These are phyloP conservation scores for Cymodocea nodosa DNA, from an alignment of 116 monocot genomes.

Conservation along the genomic window DNA sequence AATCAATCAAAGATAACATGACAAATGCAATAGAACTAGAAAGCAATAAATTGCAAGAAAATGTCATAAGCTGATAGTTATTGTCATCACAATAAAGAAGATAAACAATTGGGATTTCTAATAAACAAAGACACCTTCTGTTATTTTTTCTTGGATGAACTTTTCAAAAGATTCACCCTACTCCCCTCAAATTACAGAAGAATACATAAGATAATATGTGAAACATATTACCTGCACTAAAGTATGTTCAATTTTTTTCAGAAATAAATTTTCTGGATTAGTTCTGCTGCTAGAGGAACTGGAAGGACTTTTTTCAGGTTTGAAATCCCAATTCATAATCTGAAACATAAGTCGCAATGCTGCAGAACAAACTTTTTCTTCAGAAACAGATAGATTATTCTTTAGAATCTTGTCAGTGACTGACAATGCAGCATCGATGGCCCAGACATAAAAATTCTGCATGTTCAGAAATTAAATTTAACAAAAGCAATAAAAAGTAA, in stretches of 20 bases:
- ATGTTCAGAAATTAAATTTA: slow-evolving; percentile 9
- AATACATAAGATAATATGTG: neutral
- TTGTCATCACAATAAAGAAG: too few species aligned
- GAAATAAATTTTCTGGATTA: slow-evolving; percentile 32
- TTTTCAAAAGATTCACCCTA: too few species aligned
- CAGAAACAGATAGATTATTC: slow-evolving; percentile 19
- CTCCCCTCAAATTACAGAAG: too few species aligned
- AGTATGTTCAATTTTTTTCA: slow-evolving; percentile 60
- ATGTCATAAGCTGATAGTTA: too few species aligned
- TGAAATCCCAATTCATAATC: slow-evolving; percentile 93
- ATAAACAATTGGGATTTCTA: too few species aligned
- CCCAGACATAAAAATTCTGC: slow-evolving; percentile 91
- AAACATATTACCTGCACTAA: slow-evolving; percentile 52
- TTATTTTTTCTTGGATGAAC: too few species aligned
- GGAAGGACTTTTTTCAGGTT: slow-evolving; percentile 9
- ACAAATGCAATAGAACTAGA: too few species aligned
- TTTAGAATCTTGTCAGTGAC: slow-evolving; percentile 40
- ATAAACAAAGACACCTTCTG: too few species aligned
- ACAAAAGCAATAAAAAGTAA: neutral
- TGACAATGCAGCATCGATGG: slow-evolving; percentile 54
- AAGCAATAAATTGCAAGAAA: too few species aligned
- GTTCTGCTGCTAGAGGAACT: slow-evolving; percentile 26
- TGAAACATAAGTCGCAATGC: slow-evolving; percentile 83
- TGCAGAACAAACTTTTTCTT: slow-evolving; percentile 74
- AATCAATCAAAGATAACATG: too few species aligned